Evolutionary conservation across 169 alveolate genomes (phyloP).

Genomic region (Eimeria sp.): DNA sequence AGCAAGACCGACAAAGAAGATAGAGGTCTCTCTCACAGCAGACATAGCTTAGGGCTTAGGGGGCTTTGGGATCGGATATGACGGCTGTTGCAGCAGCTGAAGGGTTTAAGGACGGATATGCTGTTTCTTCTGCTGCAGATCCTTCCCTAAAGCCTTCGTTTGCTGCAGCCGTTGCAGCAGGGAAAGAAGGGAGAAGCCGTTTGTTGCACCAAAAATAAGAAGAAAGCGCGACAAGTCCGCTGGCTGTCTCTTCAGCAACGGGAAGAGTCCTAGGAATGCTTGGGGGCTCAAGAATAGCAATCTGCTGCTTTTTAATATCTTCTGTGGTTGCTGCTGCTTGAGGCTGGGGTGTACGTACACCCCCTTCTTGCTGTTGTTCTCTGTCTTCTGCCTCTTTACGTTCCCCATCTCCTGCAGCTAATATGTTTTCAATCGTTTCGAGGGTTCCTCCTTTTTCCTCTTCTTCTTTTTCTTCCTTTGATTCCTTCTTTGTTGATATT

Average conservation of each 20-base stretch:
- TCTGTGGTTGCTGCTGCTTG: background rate
- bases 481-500: background rate
- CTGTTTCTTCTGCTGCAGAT: too few species aligned
- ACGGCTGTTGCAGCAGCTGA: background rate
- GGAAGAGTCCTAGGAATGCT: background rate
- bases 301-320: background rate
- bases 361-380: background rate
- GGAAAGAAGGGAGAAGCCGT: background rate
- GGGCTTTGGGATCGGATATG: background rate
- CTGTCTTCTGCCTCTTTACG: too few species aligned
- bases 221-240: background rate
- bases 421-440: constrained; percentile 7
- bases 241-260: background rate
- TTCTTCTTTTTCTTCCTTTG: background rate
- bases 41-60: background rate
- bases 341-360: background rate
- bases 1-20: background rate
- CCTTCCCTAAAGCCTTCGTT: too few species aligned
- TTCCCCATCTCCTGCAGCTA: constrained; percentile 12
- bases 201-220: constrained; percentile 21
- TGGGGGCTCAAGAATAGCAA: background rate
- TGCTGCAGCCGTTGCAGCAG: too few species aligned
- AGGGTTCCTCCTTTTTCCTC: background rate
- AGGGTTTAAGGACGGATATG: background rate
- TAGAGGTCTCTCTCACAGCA: background rate